phyloP scores from a whole-genome alignment of 1,139 yeast genomes.

The Tardiomyces blankii region DNA sequence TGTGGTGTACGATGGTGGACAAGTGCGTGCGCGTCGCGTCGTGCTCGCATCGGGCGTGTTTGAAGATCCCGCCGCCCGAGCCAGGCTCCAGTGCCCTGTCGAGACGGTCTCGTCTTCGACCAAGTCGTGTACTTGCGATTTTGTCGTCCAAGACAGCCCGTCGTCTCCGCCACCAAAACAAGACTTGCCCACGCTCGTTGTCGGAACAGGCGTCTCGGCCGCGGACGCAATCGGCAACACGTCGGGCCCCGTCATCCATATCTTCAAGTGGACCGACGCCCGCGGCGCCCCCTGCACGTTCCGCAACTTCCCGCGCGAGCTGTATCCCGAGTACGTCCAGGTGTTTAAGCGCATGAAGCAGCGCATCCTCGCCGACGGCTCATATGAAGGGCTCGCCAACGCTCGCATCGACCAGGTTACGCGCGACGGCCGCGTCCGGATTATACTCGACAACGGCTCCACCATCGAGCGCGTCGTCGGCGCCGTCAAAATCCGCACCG shows the following conservation, averaged over 20 bases:
- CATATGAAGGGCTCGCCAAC: constrained; percentile 22
- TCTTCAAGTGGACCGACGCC: constrained; percentile 20
- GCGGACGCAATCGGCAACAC: constrained; percentile 21
- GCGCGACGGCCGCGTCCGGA: constrained; percentile 13
- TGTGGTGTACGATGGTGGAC: constrained; percentile 1
- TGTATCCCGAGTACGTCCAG: constrained; percentile 25
- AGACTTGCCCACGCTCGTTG: constrained; percentile 12
- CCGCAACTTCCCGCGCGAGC: constrained; percentile 20
- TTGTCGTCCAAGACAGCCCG: background rate
- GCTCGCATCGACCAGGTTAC: constrained; percentile 13
- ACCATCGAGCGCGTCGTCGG: constrained; percentile 8
- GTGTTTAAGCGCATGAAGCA: constrained; percentile 20
- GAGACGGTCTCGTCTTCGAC: background rate
- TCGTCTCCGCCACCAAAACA: background rate
- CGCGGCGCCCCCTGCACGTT: constrained; percentile 18
- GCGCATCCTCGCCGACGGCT: constrained; percentile 2
- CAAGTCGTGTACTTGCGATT: background rate
- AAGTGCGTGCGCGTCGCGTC: constrained; percentile 7
- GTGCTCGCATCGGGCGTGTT: constrained; percentile 26
- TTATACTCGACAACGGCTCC: constrained; percentile 11
- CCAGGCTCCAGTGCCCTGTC: background rate
- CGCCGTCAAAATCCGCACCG: constrained; percentile 17
- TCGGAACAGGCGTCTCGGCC: constrained; percentile 29
- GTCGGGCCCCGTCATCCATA: constrained; percentile 14
- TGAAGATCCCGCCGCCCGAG: constrained; percentile 12